These are phyloP conservation scores for Pseudopyrenochaeta lycopersici DNA, from an alignment of 2,329 filamentous ascomycete species.

Conservation along the genomic window DNA sequence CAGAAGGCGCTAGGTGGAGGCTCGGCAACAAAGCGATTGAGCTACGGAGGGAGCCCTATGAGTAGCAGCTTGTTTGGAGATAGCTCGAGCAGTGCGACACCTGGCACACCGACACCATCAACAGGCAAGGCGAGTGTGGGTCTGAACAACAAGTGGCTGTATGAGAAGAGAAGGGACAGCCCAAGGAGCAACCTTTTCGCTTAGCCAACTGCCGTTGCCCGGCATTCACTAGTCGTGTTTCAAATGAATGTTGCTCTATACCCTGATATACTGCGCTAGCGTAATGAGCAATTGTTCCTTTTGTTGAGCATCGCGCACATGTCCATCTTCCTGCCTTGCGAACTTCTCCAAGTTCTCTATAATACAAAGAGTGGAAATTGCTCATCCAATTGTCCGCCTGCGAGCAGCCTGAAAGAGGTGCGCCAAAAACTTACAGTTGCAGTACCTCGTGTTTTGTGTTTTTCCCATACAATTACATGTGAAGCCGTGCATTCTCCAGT, in stretches of 20 bases:
- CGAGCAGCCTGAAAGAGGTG: neutral
- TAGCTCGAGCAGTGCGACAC: conserved; percentile 53
- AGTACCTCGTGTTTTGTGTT: too few species aligned
- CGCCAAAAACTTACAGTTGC: neutral
- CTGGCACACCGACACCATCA: conserved; percentile 73
- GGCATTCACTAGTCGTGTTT: conserved; percentile 1
- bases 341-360: neutral
- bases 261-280: conserved; percentile 43
- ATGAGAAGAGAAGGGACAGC: conserved; percentile 76
- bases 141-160: conserved; percentile 93
- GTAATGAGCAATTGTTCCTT: conserved; percentile 10
- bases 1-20: conserved; percentile 69
- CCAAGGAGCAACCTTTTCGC: conserved; percentile 46
- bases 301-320: conserved; percentile 3
- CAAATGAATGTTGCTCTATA: conserved; percentile 38
- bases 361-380: conserved; percentile 16
- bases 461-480: neutral
- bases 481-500: neutral
- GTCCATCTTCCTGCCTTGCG: neutral
- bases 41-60: conserved; percentile 64
- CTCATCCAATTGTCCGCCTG: neutral
- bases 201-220: conserved; percentile 9
- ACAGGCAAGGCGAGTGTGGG: conserved; percentile 72
- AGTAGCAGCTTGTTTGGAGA: conserved; percentile 48
- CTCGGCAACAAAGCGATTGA: conserved; percentile 65